Base-by-base conservation (phyloP, 371 early-diverging fungal genomes). In the Fennellomyces sp. region DNA sequence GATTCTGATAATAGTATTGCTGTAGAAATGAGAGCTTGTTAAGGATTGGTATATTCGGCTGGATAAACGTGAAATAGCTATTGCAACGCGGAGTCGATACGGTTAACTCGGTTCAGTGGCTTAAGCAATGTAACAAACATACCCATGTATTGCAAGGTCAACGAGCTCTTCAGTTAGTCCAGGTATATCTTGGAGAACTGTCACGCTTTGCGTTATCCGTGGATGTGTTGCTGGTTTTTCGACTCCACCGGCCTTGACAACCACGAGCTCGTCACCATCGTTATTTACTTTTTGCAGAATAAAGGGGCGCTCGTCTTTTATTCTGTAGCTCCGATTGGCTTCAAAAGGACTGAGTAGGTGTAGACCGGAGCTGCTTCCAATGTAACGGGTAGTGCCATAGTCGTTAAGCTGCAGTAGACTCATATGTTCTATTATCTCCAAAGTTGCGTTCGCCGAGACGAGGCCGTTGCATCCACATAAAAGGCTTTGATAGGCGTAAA, bases 1-100 rank as follows among this genome's bases (percentile, higher is more conserved):
- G 72, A 13, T 66, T 64, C n/a, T 72, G 73, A 48, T 61, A 72
- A 30, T 72, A 70, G 26, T 76, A 80, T 26, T 69, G 68, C 50
- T 74, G 72, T 3, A 73, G 52, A 45, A 76, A 80, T 10, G 66
- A 63, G 4, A 67, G 45, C 41, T 76, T 76, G 66, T 80, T 80
- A 47, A 80, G 59, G 6, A 74, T 26, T 1, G 76, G 76, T 36
- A 51, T 57, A 36, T 58, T 42, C 1, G 33, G 19, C 39, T 80
- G 76, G n/a, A 70, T 28, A 12, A 58, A 58, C 4, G 60, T 52
- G 69, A 80, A 76, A 33, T 70, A 79, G 6, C 79, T 78, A 53
- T 11, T 19, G 17, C 15, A 15, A 28, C 35, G 33, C 13, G 12
- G n/a, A n/a, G n/a, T n/a, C n/a, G n/a, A n/a, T n/a, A n/a, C n/a